Percentiles rank a stretch among this genome's conserved stretches.
Conservation (phyloP, 768 basidiomycete genomes). For the Mycena polygramma region DNA sequence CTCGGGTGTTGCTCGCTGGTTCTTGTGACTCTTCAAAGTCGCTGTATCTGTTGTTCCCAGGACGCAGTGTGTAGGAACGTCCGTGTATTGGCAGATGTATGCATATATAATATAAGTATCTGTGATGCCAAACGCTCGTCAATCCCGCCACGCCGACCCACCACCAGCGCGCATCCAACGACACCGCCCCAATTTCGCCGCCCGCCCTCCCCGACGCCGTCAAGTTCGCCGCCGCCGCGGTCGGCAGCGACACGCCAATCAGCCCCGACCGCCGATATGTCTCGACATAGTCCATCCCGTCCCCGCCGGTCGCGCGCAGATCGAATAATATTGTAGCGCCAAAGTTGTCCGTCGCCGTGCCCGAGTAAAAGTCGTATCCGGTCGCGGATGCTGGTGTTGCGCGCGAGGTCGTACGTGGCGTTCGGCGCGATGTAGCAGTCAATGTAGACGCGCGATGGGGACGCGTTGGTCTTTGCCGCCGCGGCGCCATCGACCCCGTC, state of each 20-base stretch:
- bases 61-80: too few species aligned
- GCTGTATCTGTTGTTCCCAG: too few species aligned
- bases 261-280: constrained; percentile 29
- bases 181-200: neutral
- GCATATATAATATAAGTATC: too few species aligned
- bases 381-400: constrained; percentile 44
- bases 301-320: constrained; percentile 14
- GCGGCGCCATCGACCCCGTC: constrained; percentile 15
- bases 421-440: constrained; percentile 48
- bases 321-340: constrained; percentile 38
- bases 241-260: constrained; percentile 24
- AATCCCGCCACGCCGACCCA: too few species aligned
- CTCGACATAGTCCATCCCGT: constrained; percentile 29
- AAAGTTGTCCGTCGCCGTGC: constrained; percentile 30
- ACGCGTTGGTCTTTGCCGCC: constrained; percentile 43
- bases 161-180: too few species aligned
- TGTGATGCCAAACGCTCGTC: too few species aligned
- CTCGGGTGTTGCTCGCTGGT: too few species aligned
- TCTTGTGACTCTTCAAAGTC: too few species aligned
- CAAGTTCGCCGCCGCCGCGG: constrained; percentile 26
- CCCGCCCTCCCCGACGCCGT: constrained; percentile 8
- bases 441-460: constrained; percentile 52
- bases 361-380: constrained; percentile 55
- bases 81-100: too few species aligned
- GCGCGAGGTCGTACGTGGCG: constrained; percentile 46